Evolutionary conservation across 2,329 filamentous ascomycete genomes (phyloP).

Genomic region (Neofusicoccum laricinum): DNA sequence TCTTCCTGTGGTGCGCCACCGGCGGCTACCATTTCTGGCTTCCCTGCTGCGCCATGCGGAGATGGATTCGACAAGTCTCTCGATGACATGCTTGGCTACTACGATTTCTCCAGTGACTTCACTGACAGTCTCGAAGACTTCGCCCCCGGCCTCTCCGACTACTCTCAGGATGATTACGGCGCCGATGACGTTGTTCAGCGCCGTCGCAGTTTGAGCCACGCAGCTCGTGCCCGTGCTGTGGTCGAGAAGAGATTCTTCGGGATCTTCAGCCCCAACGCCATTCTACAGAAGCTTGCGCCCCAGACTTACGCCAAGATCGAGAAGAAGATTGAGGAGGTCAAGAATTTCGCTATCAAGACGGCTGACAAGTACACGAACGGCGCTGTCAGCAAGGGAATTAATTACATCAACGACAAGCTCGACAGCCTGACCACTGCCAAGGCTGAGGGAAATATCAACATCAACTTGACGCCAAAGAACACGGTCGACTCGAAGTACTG

Average conservation of each 20-base stretch:
- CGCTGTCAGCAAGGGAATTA: not conserved
- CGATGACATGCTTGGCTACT: not conserved
- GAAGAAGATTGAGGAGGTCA: not conserved
- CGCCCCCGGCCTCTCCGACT: not conserved
- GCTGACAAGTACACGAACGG: not conserved
- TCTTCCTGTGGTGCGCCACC: not conserved
- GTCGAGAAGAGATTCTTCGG: not conserved
- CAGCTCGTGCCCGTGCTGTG: not conserved
- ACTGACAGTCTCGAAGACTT: not conserved
- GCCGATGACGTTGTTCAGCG: not conserved
- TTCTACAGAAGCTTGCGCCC: not conserved
- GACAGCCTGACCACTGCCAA: not conserved
- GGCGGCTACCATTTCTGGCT: not conserved
- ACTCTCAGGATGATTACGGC: not conserved
- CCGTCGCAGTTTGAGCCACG: not conserved
- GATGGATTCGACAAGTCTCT: not conserved
- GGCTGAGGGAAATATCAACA: not conserved
- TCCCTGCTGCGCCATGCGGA: not conserved
- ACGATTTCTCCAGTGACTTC: not conserved
- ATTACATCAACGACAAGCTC: not conserved
- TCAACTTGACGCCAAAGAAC: not conserved
- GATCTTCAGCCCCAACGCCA: not conserved
- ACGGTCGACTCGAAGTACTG: slow-evolving; percentile 8
- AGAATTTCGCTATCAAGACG: not conserved
- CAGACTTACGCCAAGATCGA: not conserved